Evolutionary conservation across 129 eudicot species (phyloP), one percentile per base, ranked within the genome.

Genomic region (Flaveria trinervia): DNA sequence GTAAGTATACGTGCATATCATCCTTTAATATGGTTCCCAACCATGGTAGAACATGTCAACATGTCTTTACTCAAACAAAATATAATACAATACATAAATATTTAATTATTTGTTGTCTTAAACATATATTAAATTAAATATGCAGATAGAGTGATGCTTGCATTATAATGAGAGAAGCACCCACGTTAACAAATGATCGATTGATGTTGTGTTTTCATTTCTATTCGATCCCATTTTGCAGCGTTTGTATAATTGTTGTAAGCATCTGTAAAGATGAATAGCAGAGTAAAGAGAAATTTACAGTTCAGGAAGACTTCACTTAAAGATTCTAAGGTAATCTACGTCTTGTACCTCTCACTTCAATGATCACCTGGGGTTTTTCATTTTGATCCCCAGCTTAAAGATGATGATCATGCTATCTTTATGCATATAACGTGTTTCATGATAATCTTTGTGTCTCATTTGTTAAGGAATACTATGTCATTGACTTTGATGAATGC

Each of bases 251-350:
- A 62, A 73, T 83, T 45, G 46, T 7, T 15, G 46, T 10, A 73
- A 72, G 25, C 14, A 33, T 48, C 36, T 11, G 55, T 64, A 65
- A 76, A 76, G 75, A 85, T 89, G 90, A 85, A 78, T 54, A 76
- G 83, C 62, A 83, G 67, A 77, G 71, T 25, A 14, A 60, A 80
- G 61, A 66, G 76, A 50, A 81, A 71, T 73, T 54, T 85, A 83
- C 83, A 68, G 77, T 81, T 82, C 45, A 62, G 75, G 81, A 86
- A 55, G 79, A 9, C 81, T 73, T 78, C 86, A 54, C 17, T 74
- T 45, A 85, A 85, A 69, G 73, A 82, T 70, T 83, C 76, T 49
- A 86, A 86, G 77, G 91, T 86, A 78, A 82, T 70, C 2, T 43
- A 9, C 1, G 1, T 43, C 11, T 9, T 43, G 10, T 28, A 30